Evolutionary conservation across 768 basidiomycete species (phyloP).

Genomic region (Russula virescens): DNA sequence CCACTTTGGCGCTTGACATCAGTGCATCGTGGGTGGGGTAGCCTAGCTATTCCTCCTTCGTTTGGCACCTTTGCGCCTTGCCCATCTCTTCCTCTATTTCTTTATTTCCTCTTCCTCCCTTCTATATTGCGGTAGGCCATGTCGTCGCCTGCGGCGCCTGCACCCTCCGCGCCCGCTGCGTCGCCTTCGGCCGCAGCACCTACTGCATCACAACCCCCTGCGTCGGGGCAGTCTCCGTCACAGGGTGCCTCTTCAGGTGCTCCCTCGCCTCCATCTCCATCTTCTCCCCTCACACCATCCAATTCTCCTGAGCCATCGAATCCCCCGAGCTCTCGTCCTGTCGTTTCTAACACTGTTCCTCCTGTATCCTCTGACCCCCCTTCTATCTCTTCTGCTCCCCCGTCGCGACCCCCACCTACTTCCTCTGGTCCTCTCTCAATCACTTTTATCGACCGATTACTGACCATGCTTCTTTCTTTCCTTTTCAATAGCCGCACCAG

Average conservation of each 20-base stretch:
- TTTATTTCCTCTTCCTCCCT: neutral
- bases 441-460: neutral
- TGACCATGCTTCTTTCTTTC: neutral
- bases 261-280: conserved; percentile 4
- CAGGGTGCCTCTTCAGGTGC: neutral
- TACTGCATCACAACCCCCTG: neutral
- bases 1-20: neutral
- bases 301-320: too few species aligned
- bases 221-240: neutral
- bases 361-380: neutral
- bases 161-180: neutral
- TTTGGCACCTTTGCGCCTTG: neutral
- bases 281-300: neutral
- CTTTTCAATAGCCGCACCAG: neutral
- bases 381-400: neutral
- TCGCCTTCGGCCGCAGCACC: neutral
- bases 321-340: neutral
- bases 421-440: neutral
- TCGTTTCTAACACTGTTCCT: neutral
- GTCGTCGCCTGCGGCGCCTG: neutral
- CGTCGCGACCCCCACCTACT: neutral
- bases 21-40: too few species aligned
- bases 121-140: neutral
- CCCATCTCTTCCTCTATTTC: neutral
- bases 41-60: neutral